Base-by-base conservation (phyloP, 208 protist species). In the Pavlovales sp. region DNA sequence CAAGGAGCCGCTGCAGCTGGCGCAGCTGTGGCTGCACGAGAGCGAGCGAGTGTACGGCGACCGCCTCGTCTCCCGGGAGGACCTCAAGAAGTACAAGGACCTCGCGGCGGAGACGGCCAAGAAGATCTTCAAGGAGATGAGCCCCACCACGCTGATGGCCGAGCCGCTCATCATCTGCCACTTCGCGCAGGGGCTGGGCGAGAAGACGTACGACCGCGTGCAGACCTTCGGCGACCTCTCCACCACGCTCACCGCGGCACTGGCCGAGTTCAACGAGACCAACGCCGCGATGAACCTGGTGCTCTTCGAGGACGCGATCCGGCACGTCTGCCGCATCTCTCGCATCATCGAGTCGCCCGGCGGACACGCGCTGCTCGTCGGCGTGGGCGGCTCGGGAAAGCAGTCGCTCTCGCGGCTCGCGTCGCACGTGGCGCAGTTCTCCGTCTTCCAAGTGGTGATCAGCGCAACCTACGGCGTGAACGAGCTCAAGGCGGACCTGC, bases 271-370 rank as follows among this genome's bases (percentile, higher is more conserved):
- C 84, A 89, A 89, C 84, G 90, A 92, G 57, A 86, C 79, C 28
- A 92, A 94, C 92, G 96, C 97, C 18, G 93, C 91, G 34, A 98
- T 99, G 97, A 96, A 98, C 91, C 94, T 99, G 26, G 97, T 98
- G 84, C 93, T 99, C 40, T 98, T 98, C 93, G 95, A 97, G 89
- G 96, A 98, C 88, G 97, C 97, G 79, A 97, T 99, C 86, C 93
- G 97, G 91, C 97, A 99, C 89, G 93, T 99, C 66, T 98, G 96
- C 91, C 94, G 97, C 81, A 97, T 98, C 90, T 91, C 95, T 39
- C 95, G 97, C 89, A 97, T 98, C 90, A 96, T 97, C 18, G 96
- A 95, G 32, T 97, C 97, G 90, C 95, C 96, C 75, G 94, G 96
- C 91, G 97, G 97, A 89, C 97, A 98, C 89, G 96, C 97, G 28